These are phyloP conservation scores for Pythium plurisporium DNA, from an alignment of 352 stramenopile species.

Conservation along the genomic window DNA sequence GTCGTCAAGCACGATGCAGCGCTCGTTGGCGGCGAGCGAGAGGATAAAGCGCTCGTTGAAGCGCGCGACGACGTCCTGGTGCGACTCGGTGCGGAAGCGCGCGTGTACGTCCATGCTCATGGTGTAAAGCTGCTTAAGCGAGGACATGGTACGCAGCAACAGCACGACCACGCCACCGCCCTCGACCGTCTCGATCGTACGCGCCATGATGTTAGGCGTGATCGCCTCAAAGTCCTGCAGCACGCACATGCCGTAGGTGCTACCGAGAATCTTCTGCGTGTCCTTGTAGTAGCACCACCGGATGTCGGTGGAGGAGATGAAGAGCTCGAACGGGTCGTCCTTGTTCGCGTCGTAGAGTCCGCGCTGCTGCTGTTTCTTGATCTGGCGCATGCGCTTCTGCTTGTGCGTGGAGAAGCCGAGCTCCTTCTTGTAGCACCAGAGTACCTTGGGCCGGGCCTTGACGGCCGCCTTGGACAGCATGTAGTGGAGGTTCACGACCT, in stretches of 20 bases:
- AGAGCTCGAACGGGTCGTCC: slow-evolving; percentile 98
- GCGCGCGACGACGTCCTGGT: slow-evolving; percentile 94
- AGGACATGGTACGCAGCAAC: slow-evolving; percentile 97
- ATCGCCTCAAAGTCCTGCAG: slow-evolving; percentile 99
- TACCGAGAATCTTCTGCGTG: slow-evolving; percentile 97
- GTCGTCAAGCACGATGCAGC: slow-evolving; percentile 98
- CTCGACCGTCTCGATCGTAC: slow-evolving; percentile 99
- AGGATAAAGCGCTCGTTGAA: slow-evolving; percentile 99
- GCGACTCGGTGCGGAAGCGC: slow-evolving; percentile 89
- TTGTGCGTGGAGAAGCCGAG: slow-evolving; percentile 98
- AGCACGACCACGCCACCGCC: slow-evolving; percentile 97
- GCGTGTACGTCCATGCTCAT: slow-evolving; percentile 97
- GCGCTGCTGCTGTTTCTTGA: slow-evolving; percentile 93
- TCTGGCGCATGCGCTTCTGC: slow-evolving; percentile 92
- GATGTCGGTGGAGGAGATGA: slow-evolving; percentile 98
- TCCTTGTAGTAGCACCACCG: slow-evolving; percentile 99
- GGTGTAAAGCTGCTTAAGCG: slow-evolving; percentile 98
- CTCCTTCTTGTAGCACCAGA: slow-evolving; percentile 99
- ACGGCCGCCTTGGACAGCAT: slow-evolving; percentile 96
- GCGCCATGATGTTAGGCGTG: slow-evolving; percentile 98
- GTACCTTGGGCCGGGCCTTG: slow-evolving; percentile 93
- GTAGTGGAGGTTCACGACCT: slow-evolving; percentile 99
- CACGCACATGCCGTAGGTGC: slow-evolving; percentile 98
- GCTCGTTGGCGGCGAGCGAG: slow-evolving; percentile 91
- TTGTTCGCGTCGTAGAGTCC: slow-evolving; percentile 90